These are phyloP conservation scores for Pharnaceum exiguum DNA, from an alignment of 148 eudicot genomes.

Conservation along the genomic window DNA sequence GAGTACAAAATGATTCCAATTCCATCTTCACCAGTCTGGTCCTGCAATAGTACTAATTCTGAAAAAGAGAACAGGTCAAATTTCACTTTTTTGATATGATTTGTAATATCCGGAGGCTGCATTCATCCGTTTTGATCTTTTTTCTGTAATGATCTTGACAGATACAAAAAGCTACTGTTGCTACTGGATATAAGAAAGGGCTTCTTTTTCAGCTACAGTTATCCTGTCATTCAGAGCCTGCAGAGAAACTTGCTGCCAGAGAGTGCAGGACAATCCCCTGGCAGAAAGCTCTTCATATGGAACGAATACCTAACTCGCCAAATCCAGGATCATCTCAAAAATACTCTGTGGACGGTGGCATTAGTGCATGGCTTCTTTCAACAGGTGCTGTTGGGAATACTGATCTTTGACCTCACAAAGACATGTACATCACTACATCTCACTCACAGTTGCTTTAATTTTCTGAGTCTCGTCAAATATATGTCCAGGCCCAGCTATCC, in stretches of 20 bases:
- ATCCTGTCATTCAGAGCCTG: constrained; percentile 74
- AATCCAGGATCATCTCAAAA: constrained; percentile 57
- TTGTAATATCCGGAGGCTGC: neutral
- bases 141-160: constrained; percentile 27
- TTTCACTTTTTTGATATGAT: neutral
- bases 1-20: constrained; percentile 67
- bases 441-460: neutral
- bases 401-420: neutral
- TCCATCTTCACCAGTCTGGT: constrained; percentile 42
- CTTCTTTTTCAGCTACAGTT: constrained; percentile 88
- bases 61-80: constrained; percentile 82
- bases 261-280: constrained; percentile 33
- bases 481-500: constrained; percentile 50
- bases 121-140: constrained; percentile 23
- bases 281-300: constrained; percentile 85
- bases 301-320: constrained; percentile 75
- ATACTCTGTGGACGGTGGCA: constrained; percentile 85
- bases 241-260: constrained; percentile 57
- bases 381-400: constrained; percentile 44
- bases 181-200: constrained; percentile 76
- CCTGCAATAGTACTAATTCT: constrained; percentile 48
- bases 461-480: constrained; percentile 6
- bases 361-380: constrained; percentile 86
- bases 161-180: constrained; percentile 81
- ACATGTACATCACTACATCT: too few relatives aligned